Conservation (phyloP, 2,329 filamentous ascomycete species). For the Nannizziopsis arthrosporioides region DNA sequence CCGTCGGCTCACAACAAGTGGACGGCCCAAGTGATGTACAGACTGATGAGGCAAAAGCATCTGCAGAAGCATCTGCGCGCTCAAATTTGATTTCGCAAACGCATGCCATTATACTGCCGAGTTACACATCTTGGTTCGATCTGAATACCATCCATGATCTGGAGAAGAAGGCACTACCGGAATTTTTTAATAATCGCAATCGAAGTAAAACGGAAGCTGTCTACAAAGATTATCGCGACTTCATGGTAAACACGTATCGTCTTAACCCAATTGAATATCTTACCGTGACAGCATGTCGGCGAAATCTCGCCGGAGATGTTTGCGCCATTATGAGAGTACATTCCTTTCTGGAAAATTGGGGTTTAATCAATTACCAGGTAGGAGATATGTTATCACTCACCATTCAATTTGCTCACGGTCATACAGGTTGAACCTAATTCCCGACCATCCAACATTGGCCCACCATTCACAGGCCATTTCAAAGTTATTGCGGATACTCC, state of each 20-base stretch:
- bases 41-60: constrained; percentile 56
- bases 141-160: constrained; percentile 87
- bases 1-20: constrained; percentile 28
- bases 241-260: constrained; percentile 99
- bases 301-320: constrained; percentile 92
- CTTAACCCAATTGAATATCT: constrained; percentile 92
- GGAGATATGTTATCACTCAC: constrained; percentile 2
- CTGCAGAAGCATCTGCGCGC: constrained; percentile 72
- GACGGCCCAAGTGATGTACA: constrained; percentile 43
- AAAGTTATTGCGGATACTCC: constrained; percentile 91
- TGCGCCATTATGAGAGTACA: constrained; percentile 99
- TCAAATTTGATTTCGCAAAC: constrained; percentile 88
- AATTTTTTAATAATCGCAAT: constrained; percentile 98
- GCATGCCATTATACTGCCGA: constrained; percentile 89
- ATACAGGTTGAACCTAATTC: constrained; percentile 85
- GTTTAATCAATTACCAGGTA: constrained; percentile 97
- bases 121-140: constrained; percentile 98
- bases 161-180: constrained; percentile 86
- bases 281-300: constrained; percentile 87
- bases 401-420: not conserved
- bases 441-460: constrained; percentile 85
- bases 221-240: constrained; percentile 98
- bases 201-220: constrained; percentile 94
- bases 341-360: constrained; percentile 96
- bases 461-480: constrained; percentile 96